A percentile compares a stretch with the other conserved stretches of the same genome.
Evolutionary conservation across 2,329 filamentous ascomycete genomes (phyloP).

Genomic region (Sporothrix curviconia): DNA sequence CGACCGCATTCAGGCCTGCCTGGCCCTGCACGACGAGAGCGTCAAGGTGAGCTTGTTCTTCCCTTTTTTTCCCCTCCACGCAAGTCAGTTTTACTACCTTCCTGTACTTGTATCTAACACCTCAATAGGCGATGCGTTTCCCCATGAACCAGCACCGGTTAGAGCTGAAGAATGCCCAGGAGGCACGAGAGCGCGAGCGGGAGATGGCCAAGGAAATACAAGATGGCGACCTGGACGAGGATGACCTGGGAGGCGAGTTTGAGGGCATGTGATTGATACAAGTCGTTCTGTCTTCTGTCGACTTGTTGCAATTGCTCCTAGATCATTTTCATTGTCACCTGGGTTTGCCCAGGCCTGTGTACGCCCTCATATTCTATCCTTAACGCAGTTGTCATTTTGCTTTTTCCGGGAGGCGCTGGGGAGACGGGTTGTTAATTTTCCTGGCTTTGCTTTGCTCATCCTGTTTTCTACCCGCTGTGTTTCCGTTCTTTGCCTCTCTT

Average conservation of each 20-base stretch:
- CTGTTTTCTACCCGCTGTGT: not conserved
- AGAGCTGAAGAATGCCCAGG: constrained; percentile 95
- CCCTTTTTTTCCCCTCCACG: constrained; percentile 19
- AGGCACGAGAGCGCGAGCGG: constrained; percentile 91
- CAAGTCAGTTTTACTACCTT: constrained; percentile 19
- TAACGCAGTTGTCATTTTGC: not conserved
- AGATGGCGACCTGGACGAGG: constrained; percentile 93
- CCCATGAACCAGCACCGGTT: constrained; percentile 98
- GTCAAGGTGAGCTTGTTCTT: constrained; percentile 68
- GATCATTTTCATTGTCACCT: no score
- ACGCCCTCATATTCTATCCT: no score
- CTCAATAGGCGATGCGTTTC: constrained; percentile 82
- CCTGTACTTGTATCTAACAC: not conserved
- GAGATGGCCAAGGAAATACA: constrained; percentile 99
- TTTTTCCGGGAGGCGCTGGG: constrained; percentile 6
- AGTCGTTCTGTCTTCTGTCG: no score
- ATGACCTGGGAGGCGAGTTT: constrained; percentile 91
- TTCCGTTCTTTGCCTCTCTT: no score
- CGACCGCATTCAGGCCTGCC: constrained; percentile 86
- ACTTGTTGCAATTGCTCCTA: no score
- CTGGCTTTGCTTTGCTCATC: not conserved
- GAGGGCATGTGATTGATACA: constrained; percentile 80
- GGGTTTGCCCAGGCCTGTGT: not conserved
- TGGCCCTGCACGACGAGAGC: constrained; percentile 91
- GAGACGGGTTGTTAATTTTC: not conserved